These are phyloP conservation scores for Cladophialophora carrionii DNA, from an alignment of 2,329 filamentous ascomycete species.

Conservation along the genomic window DNA sequence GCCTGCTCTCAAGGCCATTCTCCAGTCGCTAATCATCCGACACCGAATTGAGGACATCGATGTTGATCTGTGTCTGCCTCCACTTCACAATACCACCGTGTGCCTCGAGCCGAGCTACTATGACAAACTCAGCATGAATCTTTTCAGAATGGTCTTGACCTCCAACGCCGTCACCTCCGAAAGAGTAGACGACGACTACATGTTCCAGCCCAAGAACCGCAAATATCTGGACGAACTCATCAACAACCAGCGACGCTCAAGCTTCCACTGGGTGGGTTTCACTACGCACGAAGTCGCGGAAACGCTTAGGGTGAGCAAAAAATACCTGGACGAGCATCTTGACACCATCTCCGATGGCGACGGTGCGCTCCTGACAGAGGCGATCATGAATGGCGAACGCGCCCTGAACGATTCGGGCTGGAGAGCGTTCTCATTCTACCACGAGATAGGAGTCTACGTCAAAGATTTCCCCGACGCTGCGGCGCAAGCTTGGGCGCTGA, in stretches of 20 bases:
- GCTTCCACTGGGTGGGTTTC: constrained; percentile 84
- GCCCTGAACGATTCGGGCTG: constrained; percentile 67
- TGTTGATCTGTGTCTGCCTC: constrained; percentile 66
- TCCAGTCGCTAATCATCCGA: constrained; percentile 81
- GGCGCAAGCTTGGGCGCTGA: constrained; percentile 69
- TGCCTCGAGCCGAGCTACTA: constrained; percentile 80
- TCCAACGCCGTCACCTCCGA: constrained; percentile 90
- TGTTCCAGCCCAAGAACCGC: constrained; percentile 77
- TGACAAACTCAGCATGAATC: constrained; percentile 78
- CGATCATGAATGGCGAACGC: constrained; percentile 66
- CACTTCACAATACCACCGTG: constrained; percentile 71
- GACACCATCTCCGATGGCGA: constrained; percentile 66
- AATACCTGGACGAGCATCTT: constrained; percentile 67
- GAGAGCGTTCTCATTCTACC: constrained; percentile 66
- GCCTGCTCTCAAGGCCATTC: constrained; percentile 62
- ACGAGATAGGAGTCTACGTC: constrained; percentile 78
- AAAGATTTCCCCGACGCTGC: constrained; percentile 66
- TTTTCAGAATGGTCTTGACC: constrained; percentile 81
- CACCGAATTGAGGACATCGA: constrained; percentile 74
- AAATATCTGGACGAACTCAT: constrained; percentile 70
- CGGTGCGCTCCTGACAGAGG: constrained; percentile 61
- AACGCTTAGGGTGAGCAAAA: constrained; percentile 67
- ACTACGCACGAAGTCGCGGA: constrained; percentile 61
- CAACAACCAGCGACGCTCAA: constrained; percentile 77
- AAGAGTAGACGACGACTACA: constrained; percentile 79